Conservation (phyloP, 164 flowering plant genomes). For the Pachysandra terminalis region DNA sequence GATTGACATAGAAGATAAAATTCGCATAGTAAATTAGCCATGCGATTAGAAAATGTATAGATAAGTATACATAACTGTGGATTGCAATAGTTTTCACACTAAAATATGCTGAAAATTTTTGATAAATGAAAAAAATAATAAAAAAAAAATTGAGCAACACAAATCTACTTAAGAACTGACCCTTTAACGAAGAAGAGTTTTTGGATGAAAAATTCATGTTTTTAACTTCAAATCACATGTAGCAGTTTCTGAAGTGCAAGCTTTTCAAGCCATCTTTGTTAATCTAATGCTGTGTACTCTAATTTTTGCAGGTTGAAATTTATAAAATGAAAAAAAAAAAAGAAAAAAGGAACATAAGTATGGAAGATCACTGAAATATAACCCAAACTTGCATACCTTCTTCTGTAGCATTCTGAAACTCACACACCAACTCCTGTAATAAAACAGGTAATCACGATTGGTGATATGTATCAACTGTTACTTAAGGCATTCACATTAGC, state of each 20-base stretch:
- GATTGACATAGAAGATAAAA: too few relatives aligned
- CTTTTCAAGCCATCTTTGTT: neutral
- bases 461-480: neutral
- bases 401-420: slow-evolving; percentile 64
- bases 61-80: neutral
- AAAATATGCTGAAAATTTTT: neutral
- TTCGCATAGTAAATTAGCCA: too few relatives aligned
- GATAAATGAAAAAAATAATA: too few relatives aligned
- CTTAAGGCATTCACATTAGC: neutral
- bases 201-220: neutral
- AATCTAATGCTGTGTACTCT: neutral
- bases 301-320: too few relatives aligned
- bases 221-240: too few relatives aligned
- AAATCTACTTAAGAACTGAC: neutral
- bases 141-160: neutral
- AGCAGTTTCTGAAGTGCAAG: neutral
- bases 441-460: slow-evolving; percentile 1
- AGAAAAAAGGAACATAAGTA: too few relatives aligned
- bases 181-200: neutral
- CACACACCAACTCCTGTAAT: slow-evolving; percentile 65
- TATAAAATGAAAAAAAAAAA: too few relatives aligned
- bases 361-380: neutral
- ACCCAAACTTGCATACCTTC: slow-evolving; percentile 49
- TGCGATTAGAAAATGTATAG: neutral
- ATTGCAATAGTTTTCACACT: neutral